These are phyloP conservation scores for Phlyctochytrium arcticum DNA, from an alignment of 192 early-diverging fungal genomes.

Conservation along the genomic window DNA sequence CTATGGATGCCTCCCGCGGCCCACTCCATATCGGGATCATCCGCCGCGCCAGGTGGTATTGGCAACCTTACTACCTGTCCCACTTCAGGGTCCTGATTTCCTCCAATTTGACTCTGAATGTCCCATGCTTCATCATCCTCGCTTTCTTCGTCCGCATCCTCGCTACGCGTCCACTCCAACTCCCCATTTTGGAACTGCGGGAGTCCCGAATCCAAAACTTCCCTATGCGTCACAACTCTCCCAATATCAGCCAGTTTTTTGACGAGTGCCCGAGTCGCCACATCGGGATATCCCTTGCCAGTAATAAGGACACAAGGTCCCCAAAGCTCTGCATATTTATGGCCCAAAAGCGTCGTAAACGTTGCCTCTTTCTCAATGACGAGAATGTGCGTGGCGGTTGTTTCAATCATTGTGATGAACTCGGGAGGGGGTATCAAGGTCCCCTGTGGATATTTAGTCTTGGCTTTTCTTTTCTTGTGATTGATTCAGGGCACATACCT, in stretches of 20 bases:
- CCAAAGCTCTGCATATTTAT: not conserved
- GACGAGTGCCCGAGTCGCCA: slow-evolving; percentile 29
- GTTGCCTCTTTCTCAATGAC: slow-evolving; percentile 40
- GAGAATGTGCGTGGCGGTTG: slow-evolving; percentile 24
- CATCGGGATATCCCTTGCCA: slow-evolving; percentile 42
- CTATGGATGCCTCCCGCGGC: not conserved
- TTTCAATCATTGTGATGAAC: slow-evolving; percentile 1
- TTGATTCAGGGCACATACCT: too few species aligned
- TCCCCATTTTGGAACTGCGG: not conserved
- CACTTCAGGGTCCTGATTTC: not conserved
- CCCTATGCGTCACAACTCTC: not conserved
- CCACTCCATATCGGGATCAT: not conserved
- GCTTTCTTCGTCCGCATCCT: too few species aligned
- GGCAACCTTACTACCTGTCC: too few species aligned
- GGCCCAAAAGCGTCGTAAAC: slow-evolving; percentile 20
- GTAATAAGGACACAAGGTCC: slow-evolving; percentile 22
- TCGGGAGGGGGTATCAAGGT: slow-evolving; percentile 25
- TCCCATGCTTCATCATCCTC: not conserved
- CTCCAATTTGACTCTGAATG: not conserved
- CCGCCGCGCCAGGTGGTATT: not conserved
- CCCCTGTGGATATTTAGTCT: too few species aligned
- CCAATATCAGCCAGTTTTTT: slow-evolving; percentile 13
- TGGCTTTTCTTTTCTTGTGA: too few species aligned
- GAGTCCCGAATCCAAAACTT: too few species aligned
- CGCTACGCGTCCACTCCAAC: too few species aligned